Evolutionary conservation across 352 stramenopile species (phyloP), one percentile per base, ranked within the genome.

Genomic region (Globisporangium uncinulatum): DNA sequence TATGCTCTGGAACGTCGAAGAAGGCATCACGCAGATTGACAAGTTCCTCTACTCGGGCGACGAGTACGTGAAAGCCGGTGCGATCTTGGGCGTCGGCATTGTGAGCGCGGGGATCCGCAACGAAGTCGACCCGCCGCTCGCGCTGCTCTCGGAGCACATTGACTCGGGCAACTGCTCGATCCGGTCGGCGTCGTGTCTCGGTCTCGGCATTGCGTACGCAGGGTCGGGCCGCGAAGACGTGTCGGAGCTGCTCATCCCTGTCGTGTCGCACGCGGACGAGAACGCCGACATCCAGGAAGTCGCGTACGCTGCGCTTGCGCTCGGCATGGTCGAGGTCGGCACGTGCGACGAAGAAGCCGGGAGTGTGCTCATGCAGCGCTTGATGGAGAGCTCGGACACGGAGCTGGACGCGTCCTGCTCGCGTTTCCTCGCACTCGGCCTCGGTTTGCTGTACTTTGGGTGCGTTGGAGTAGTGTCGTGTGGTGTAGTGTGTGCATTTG

Each of bases 1-100:
- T 53, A 92, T 99, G 70, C 78, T 99, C 3, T 99, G 97, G 97
- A 99, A 99, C 73, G 95, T 99, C 5, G 97, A 99, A 72, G 97
- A 99, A 77, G 97, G 97, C 21, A 89, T 99, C 58, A 99, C 96
- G 54, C 87, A 98, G 65, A 99, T 99, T 73, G 97, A 99, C 70
- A 99, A 99, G 81, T 99, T 98, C 69, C 79, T 99, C 43, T 99
- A 99, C 80, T 98, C 90, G 54, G 94, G 87, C 14, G 97, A 99
- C 62, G 94, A 99, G 51, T 97, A 98, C 56, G 95, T 99, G 49
- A 99, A 98, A 76, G 97, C 97, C 24, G 97, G 97, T 29, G 97
- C 96, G 31, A 96, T 98, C 36, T 82, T 99, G 24, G 97, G 94
- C 43, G 93, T 99, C 34, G 97, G 97, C 44, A 96, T 99, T 57